These are phyloP conservation scores for Neofusicoccum parvum DNA, from an alignment of 2,329 filamentous ascomycete species.

Conservation along the genomic window DNA sequence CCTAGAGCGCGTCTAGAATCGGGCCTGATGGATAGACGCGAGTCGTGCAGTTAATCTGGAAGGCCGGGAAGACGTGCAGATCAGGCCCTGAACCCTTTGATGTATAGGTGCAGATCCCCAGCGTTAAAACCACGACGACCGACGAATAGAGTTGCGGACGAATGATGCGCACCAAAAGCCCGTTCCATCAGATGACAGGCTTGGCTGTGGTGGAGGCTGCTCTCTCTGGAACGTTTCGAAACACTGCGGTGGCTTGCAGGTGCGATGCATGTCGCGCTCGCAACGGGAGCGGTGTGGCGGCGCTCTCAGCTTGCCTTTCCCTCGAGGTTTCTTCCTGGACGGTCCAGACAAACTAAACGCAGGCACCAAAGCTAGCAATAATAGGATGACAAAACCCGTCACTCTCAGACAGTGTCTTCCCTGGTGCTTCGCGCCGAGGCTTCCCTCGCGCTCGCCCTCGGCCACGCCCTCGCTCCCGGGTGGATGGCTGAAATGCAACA, in stretches of 20 bases:
- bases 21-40: not conserved
- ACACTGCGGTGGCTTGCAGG: constrained; percentile 2
- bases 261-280: not conserved
- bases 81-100: not conserved
- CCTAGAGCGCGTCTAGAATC: not conserved
- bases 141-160: not conserved
- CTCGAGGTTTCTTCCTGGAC: not conserved
- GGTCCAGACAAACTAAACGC: not conserved
- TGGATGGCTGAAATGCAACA: constrained; percentile 10
- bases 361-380: not conserved
- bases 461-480: not conserved
- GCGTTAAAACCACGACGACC: not conserved
- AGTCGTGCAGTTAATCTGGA: constrained; percentile 16
- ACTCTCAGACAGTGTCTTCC: not conserved
- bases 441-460: not conserved
- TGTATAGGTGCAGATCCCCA: not conserved
- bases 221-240: constrained; percentile 1
- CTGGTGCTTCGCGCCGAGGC: not conserved
- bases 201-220: not conserved
- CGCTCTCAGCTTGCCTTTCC: not conserved
- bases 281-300: not conserved
- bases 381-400: too few relatives aligned
- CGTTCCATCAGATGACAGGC: not conserved
- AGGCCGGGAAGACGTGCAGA: constrained; percentile 1
- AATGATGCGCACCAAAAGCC: too few relatives aligned